Conservation (phyloP, 225 moss, liverwort and hornwort genomes). For the Sphagnum contortum region DNA sequence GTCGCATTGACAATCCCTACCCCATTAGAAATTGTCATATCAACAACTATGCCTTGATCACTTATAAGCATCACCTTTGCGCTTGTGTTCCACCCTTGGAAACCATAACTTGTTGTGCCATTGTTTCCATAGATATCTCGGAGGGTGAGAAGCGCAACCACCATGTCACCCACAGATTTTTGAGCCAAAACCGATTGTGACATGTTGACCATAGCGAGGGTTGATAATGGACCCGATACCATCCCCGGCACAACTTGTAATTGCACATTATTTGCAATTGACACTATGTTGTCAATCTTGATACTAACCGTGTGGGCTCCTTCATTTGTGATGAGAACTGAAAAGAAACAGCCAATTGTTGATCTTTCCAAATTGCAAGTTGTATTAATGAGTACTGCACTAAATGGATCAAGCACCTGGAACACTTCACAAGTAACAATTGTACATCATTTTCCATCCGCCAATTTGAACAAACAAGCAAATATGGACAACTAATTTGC, state of each 20-base stretch:
- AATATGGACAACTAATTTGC: no score
- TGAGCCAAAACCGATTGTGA: slow-evolving; percentile 4
- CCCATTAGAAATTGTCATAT: slow-evolving; percentile 14
- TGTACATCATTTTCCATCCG: no score
- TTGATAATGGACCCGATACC: slow-evolving; percentile 26
- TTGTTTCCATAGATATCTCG: slow-evolving; percentile 27
- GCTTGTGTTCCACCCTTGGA: slow-evolving; percentile 22
- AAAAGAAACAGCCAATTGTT: slow-evolving; percentile 22
- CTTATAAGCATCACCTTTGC: slow-evolving; percentile 26
- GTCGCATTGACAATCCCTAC: slow-evolving; percentile 21
- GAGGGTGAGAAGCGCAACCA: slow-evolving; percentile 21
- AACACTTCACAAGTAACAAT: no score
- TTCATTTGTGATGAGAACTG: slow-evolving; percentile 19
- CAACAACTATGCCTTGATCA: slow-evolving; percentile 6
- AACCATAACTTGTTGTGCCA: slow-evolving; percentile 16
- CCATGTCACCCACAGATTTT: slow-evolving; percentile 19
- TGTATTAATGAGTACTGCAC: slow-evolving; percentile 14
- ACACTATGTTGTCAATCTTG: slow-evolving; percentile 22
- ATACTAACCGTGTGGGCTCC: slow-evolving; percentile 22
- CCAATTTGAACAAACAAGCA: no score
- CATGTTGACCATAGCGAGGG: slow-evolving; percentile 10
- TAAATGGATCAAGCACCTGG: slow-evolving; percentile 29
- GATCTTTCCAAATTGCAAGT: slow-evolving; percentile 23
- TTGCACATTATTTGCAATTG: slow-evolving; percentile 13
- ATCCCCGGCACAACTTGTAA: slow-evolving; percentile 21